Evolutionary conservation across 441 rosid genomes (phyloP).

Genomic region (Lepidium campestre): DNA sequence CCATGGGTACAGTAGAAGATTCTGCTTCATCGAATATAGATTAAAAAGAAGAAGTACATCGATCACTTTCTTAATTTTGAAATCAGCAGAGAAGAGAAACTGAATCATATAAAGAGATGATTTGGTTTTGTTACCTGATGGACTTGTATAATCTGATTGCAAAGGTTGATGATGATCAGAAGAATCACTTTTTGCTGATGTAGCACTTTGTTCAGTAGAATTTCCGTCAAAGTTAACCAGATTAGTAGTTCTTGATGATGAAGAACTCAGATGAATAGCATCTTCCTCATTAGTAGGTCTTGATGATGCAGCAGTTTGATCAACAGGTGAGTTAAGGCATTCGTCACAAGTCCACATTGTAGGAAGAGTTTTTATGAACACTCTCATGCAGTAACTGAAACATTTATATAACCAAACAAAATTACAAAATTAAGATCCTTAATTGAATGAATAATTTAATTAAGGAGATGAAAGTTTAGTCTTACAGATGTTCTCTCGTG

Average conservation of each 20-base stretch:
- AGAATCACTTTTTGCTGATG: background rate
- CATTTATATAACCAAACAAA: background rate
- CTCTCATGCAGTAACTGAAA: conserved; percentile 6
- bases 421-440: too few species aligned
- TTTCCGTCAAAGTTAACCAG: background rate
- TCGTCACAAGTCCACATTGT: background rate
- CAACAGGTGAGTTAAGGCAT: background rate
- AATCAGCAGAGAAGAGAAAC: background rate
- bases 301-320: background rate
- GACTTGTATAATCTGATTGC: background rate
- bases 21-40: background rate
- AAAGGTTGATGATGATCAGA: background rate
- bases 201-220: background rate
- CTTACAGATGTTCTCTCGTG: conserved; percentile 1
- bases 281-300: background rate
- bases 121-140: conserved; percentile 5
- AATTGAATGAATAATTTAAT: background rate
- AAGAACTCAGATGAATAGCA: background rate
- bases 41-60: background rate
- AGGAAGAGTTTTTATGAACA: background rate
- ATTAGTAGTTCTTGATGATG: background rate
- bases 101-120: background rate
- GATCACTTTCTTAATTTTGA: background rate
- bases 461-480: background rate
- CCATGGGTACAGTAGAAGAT: background rate